Base-by-base conservation (phyloP, 2,329 filamentous ascomycete genomes). In the Pestalotiopsis sp. region DNA sequence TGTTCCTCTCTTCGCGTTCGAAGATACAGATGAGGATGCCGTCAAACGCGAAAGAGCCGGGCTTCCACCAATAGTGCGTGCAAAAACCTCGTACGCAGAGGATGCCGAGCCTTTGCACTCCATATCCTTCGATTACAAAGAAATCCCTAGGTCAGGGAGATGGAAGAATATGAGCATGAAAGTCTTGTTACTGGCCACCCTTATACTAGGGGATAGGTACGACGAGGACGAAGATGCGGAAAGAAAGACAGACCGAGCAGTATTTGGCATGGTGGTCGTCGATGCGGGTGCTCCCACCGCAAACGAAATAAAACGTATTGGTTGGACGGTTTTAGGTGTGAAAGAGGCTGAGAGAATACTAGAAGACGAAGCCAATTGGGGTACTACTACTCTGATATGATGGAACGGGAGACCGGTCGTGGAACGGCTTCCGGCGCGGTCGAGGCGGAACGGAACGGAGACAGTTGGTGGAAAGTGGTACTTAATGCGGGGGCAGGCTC, bases 301-400 rank as follows among this genome's bases (percentile, higher is more conserved):
- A 60, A 36, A 64, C 64, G 4, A 64, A 52, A 52, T 59, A 59
- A 6, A 17, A 62, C 31, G n/a, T 59, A 39, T 36, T 70, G 13
- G 61, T 13, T 36, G 11, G 60, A 20, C n/a, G 38, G 11, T 27
- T 52, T 31, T 64, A 9, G 4, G 0, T 1, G 4, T 9, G 11
- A 36, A 52, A n/a, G 62, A 52, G n/a, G 39, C 12, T 17, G 20
- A 45, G 23, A 45, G 11, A 52, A n/a, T 64, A 13, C 17, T 3
- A 36, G 41, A 52, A 31, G 38, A 64, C 23, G 7, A 52, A 52
- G 62, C 38, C 12, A 52, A 20, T 23, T 64, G 39, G 62, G 4
- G 12, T 2, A 45, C 27, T 25, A 52, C 25, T 14, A 25, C 1
- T 0, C 20, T 64, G 62, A 20, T 49, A 20, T 64, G 36, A 62